Base-by-base conservation (phyloP, 164 flowering plant species). In the Macadamia integrifolia region DNA sequence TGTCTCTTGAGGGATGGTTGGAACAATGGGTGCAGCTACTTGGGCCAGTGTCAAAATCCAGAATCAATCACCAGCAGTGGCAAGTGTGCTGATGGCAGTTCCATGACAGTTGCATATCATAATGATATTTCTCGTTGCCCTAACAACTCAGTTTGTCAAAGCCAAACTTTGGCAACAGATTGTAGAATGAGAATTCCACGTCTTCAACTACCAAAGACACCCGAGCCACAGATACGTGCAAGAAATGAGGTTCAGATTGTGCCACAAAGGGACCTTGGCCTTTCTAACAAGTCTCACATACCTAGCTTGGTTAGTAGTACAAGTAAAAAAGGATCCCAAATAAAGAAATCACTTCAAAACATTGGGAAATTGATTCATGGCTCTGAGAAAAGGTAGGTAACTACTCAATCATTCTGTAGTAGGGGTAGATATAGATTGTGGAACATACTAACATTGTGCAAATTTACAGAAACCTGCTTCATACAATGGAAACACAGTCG, bases 301-400 rank as follows among this genome's bases (percentile, higher is more conserved):
- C 72, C 84, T 42, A 66, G 66, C 50, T 42, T 64, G 58, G 44
- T 61, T 58, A 66, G 72, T 53, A 66, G 60, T 57, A 60, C 76
- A 8, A 77, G 67, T 67, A 84, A 78, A 56, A 90, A 88, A 76
- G 83, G 85, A 61, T 90, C 95, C 49, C 96, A 87, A 31, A 80
- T 94, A 66, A 81, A 82, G 72, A 92, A 81, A 75, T 90, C 98
- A 46, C 77, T 94, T 55, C 80, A 86, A 32, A 81, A 86, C 29
- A 85, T 92, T 44, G 97, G 98, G 73, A 93, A 87, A 72, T 69
- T 92, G 58, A 87, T 94, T 6, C 84, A 82, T 76, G 93, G 93
- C 58, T 80, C 95, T n/a, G 93, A 88, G 35, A 92, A 80, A 76
- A 87, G 88, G 98, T 93, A 68, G 0, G 72, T 12, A 17, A 32